Conservation (phyloP, 2,329 filamentous ascomycete genomes). For the Rhytidhysteron rufulum region DNA sequence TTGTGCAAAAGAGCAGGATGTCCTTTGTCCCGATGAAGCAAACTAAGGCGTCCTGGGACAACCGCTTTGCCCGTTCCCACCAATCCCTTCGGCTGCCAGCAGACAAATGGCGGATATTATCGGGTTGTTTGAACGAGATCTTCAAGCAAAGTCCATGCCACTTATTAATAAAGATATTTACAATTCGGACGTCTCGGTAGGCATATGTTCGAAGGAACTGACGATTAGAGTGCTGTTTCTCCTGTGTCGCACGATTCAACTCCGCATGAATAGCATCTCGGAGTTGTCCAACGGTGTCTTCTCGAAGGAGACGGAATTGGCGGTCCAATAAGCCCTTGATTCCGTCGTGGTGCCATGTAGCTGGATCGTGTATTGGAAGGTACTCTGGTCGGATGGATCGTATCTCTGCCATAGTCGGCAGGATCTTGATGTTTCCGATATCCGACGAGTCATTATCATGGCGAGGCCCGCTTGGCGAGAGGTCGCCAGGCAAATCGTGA, state of each 20-base stretch:
- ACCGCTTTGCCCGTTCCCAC: slow-evolving; percentile 9
- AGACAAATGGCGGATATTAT: neutral
- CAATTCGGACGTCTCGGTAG: slow-evolving; percentile 6
- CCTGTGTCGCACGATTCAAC: neutral
- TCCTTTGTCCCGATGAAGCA: slow-evolving; percentile 12
- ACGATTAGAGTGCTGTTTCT: neutral
- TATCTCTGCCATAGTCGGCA: slow-evolving; percentile 12
- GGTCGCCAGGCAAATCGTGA: neutral
- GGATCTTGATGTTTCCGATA: slow-evolving; percentile 9
- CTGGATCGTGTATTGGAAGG: slow-evolving; percentile 8
- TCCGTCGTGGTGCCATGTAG: slow-evolving; percentile 8
- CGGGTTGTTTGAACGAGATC: slow-evolving; percentile 11
- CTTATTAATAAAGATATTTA: slow-evolving; percentile 5
- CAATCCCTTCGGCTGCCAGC: slow-evolving; percentile 6
- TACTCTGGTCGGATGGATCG: slow-evolving; percentile 33
- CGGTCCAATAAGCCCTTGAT: slow-evolving; percentile 46
- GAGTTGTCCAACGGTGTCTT: slow-evolving; percentile 53
- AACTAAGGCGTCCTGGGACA: slow-evolving; percentile 12
- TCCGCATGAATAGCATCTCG: slow-evolving; percentile 36
- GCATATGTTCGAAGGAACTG: slow-evolving; percentile 3
- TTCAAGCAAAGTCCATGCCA: slow-evolving; percentile 7
- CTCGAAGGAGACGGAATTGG: slow-evolving; percentile 53
- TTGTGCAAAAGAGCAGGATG: slow-evolving; percentile 5
- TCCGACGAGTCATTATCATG: slow-evolving; percentile 13
- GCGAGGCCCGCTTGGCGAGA: slow-evolving; percentile 3